Percentiles rank a stretch among this genome's conserved stretches.
These are phyloP conservation scores for Byssochlamys sp. DNA, from an alignment of 2,329 filamentous ascomycete species.

Conservation along the genomic window DNA sequence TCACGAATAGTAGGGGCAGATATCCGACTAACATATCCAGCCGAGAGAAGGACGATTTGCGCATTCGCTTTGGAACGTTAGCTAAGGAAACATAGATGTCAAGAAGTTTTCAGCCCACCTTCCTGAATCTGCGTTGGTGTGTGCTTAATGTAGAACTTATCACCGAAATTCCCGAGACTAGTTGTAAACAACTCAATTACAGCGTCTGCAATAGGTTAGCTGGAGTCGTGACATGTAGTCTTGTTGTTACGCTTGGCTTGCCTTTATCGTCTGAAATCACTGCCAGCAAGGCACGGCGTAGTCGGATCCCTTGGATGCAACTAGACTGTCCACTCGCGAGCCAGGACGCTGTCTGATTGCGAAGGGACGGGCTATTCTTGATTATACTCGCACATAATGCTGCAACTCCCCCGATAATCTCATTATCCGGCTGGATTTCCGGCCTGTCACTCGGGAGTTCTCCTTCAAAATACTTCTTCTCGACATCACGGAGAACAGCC, in stretches of 20 bases:
- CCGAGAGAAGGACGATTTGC: conserved; percentile 66
- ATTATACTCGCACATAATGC: conserved; percentile 47
- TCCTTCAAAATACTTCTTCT: conserved; percentile 28
- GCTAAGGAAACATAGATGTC: conserved; percentile 1
- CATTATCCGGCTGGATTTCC: conserved; percentile 5
- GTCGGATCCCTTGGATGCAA: conserved; percentile 54
- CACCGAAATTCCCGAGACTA: conserved; percentile 65
- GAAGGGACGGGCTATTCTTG: conserved; percentile 39
- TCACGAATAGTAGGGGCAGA: conserved; percentile 58
- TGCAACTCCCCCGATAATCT: conserved; percentile 49
- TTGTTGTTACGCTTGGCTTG: conserved; percentile 20
- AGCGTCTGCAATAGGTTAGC: conserved; percentile 24
- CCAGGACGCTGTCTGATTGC: conserved; percentile 53
- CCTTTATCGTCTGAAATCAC: conserved; percentile 46
- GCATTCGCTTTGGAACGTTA: conserved; percentile 54
- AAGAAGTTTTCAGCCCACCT: conserved; percentile 41
- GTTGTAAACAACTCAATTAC: conserved; percentile 50
- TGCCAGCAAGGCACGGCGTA: conserved; percentile 57
- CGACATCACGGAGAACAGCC: conserved; percentile 36
- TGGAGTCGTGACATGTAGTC: background rate
- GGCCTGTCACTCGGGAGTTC: conserved; percentile 9
- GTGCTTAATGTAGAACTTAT: conserved; percentile 78
- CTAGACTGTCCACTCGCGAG: conserved; percentile 55
- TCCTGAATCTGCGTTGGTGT: conserved; percentile 79
- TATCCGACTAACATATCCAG: conserved; percentile 63